Conservation (phyloP, 169 alveolate genomes). For the Plasmodium vinckei region DNA sequence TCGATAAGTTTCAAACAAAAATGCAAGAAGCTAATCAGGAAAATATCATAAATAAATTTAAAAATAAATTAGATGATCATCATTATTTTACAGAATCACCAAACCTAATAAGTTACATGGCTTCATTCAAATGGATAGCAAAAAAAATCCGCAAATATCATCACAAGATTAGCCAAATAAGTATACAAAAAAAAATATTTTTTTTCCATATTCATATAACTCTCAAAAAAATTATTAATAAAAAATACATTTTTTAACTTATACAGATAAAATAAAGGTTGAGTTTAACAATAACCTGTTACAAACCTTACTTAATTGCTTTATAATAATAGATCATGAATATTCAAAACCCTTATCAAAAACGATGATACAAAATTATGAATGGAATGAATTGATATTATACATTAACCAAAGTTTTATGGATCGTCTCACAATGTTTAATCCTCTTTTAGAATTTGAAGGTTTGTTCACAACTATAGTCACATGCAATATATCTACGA, state of each 20-base stretch:
- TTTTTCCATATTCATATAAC: background rate
- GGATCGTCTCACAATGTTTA: slow-evolving; percentile 35
- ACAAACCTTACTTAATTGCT: slow-evolving; percentile 5
- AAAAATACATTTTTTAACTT: background rate
- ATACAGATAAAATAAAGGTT: slow-evolving; percentile 40
- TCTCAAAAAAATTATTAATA: background rate
- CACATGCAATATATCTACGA: background rate
- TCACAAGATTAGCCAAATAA: slow-evolving; percentile 13
- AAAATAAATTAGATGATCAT: slow-evolving; percentile 29
- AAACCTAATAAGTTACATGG: slow-evolving; percentile 35
- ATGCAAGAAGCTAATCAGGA: slow-evolving; percentile 11
- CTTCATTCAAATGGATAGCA: slow-evolving; percentile 30
- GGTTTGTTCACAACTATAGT: slow-evolving; percentile 13
- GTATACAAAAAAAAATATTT: slow-evolving; percentile 12
- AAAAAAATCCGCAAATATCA: slow-evolving; percentile 25
- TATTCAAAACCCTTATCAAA: slow-evolving; percentile 8
- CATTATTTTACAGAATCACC: slow-evolving; percentile 16
- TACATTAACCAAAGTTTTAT: slow-evolving; percentile 22
- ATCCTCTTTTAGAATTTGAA: slow-evolving; percentile 30
- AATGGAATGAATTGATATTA: slow-evolving; percentile 37
- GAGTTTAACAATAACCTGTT: slow-evolving; percentile 22
- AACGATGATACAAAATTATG: slow-evolving; percentile 4
- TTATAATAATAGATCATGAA: slow-evolving; percentile 26
- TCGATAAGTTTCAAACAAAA: slow-evolving; percentile 24
- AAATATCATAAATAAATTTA: slow-evolving; percentile 33